Evolutionary conservation across 2,329 filamentous ascomycete genomes (phyloP).

Genomic region (Fonsecaea erecta): DNA sequence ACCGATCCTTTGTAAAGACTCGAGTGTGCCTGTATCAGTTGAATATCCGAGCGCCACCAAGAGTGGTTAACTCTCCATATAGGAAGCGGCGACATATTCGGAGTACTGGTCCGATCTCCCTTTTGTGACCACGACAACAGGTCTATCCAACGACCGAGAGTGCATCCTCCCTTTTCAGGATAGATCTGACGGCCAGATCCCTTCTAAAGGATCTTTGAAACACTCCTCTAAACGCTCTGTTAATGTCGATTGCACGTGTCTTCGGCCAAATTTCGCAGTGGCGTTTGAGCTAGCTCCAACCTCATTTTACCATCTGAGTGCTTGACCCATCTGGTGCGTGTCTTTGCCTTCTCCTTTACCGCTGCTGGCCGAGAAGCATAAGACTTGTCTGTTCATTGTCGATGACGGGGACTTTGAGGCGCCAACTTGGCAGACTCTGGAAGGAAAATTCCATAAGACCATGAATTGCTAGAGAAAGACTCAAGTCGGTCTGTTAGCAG

Average conservation of each 20-base stretch:
- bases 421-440: not conserved
- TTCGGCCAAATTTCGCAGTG: not conserved
- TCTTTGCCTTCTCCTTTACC: not conserved
- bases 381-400: not conserved
- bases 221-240: not conserved
- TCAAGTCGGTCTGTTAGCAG: not conserved
- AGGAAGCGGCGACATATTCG: too few relatives aligned
- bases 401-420: not conserved
- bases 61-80: too few relatives aligned
- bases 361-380: not conserved
- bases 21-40: not conserved
- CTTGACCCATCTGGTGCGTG: not conserved
- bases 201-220: too few relatives aligned
- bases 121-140: not conserved
- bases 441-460: not conserved
- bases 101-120: too few relatives aligned
- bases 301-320: not conserved
- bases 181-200: too few relatives aligned
- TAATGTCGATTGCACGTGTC: not conserved
- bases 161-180: not conserved
- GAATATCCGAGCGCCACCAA: too few relatives aligned
- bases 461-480: not conserved
- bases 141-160: not conserved
- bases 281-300: not conserved
- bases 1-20: not conserved